A percentile compares a stretch with the other conserved stretches of the same genome.
These are phyloP conservation scores for Rhinocladiella similis DNA, from an alignment of 2,329 filamentous ascomycete genomes.

Conservation along the genomic window DNA sequence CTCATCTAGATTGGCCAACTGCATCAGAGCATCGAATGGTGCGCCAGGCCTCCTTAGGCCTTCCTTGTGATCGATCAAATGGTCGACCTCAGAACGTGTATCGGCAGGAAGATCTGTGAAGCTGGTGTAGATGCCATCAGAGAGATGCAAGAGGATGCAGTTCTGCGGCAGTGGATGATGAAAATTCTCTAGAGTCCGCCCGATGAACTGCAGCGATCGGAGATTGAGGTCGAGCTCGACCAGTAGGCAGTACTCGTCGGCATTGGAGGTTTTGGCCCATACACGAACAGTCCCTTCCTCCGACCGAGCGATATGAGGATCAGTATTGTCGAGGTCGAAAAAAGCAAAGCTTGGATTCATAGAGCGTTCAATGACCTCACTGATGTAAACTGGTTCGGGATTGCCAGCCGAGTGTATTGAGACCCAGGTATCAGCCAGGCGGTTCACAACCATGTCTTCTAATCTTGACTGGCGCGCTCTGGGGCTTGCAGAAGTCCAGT, in stretches of 20 bases:
- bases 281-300: constrained; percentile 68
- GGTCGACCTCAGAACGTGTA: constrained; percentile 4
- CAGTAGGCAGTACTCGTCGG: constrained; percentile 61
- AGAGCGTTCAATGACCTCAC: constrained; percentile 75
- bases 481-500: constrained; percentile 63
- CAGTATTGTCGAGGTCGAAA: constrained; percentile 71
- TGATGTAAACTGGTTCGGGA: constrained; percentile 81
- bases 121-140: constrained; percentile 82
- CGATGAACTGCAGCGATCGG: constrained; percentile 74
- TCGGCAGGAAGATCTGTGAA: constrained; percentile 63
- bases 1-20: constrained; percentile 81
- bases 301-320: constrained; percentile 64
- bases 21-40: constrained; percentile 85
- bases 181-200: constrained; percentile 62
- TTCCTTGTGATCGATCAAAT: constrained; percentile 17
- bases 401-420: constrained; percentile 70
- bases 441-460: constrained; percentile 68
- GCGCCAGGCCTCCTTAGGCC: constrained; percentile 53
- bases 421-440: constrained; percentile 86
- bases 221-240: constrained; percentile 73
- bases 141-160: constrained; percentile 79
- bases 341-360: constrained; percentile 89
- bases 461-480: constrained; percentile 70
- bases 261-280: constrained; percentile 65
- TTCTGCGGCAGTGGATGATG: constrained; percentile 76